These are phyloP conservation scores for Alternaria viburni DNA, from an alignment of 2,329 filamentous ascomycete genomes.

Conservation along the genomic window DNA sequence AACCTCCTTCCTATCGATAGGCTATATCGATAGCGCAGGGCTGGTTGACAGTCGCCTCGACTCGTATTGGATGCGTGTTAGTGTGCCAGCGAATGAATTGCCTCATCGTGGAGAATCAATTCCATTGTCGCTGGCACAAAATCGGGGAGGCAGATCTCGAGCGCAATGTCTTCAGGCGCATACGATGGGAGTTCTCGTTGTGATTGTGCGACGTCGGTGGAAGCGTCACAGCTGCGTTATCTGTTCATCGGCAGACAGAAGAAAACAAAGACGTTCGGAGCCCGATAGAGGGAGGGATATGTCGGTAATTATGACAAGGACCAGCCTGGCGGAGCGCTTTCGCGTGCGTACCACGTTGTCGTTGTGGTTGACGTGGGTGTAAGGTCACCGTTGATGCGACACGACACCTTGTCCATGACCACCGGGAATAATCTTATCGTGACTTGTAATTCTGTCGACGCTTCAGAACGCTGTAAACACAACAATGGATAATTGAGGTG, in stretches of 20 bases:
- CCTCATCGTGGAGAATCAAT: not conserved
- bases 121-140: not conserved
- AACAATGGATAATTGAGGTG: not conserved
- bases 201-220: constrained; percentile 4
- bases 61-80: constrained; percentile 1
- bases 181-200: not conserved
- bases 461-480: not conserved
- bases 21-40: constrained; percentile 9
- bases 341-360: not conserved
- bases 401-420: not conserved
- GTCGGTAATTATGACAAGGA: not conserved
- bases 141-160: constrained; percentile 3
- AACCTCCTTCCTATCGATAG: constrained; percentile 21
- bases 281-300: not conserved
- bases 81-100: not conserved
- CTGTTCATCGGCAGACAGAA: not conserved
- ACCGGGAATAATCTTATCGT: not conserved
- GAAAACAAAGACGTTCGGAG: constrained; percentile 1
- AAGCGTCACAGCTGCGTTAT: not conserved
- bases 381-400: not conserved
- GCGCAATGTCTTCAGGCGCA: not conserved
- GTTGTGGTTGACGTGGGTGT: not conserved
- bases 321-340: not conserved
- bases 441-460: not conserved
- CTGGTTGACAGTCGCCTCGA: not conserved